These are phyloP conservation scores for Ramaria sp. DNA, from an alignment of 768 basidiomycete genomes.

Conservation along the genomic window DNA sequence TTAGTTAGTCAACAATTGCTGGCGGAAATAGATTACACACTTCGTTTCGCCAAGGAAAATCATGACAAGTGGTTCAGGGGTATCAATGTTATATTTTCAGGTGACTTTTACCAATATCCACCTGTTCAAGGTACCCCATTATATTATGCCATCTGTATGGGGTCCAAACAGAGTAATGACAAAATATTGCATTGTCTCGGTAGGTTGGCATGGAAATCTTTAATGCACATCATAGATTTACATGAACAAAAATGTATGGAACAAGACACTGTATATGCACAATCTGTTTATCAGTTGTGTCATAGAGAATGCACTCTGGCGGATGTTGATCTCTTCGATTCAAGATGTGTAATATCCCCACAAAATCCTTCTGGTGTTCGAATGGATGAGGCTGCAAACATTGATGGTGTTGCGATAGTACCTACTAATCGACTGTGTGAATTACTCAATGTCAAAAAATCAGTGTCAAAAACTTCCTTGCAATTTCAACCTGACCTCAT, in stretches of 20 bases:
- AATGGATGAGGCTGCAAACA: not conserved
- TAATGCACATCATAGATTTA: slow-evolving; percentile 13
- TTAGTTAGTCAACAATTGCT: slow-evolving; percentile 17
- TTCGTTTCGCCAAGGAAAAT: slow-evolving; percentile 18
- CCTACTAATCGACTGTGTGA: slow-evolving; percentile 4
- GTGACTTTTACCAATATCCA: slow-evolving; percentile 25
- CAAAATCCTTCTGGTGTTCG: not conserved
- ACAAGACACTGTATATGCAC: slow-evolving; percentile 17
- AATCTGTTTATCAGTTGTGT: slow-evolving; percentile 10
- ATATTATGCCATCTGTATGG: too few species aligned
- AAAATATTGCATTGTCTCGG: not conserved
- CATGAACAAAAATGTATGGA: slow-evolving; percentile 18
- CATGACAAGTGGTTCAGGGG: slow-evolving; percentile 21
- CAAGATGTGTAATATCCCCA: slow-evolving; percentile 6
- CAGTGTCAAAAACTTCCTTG: too few species aligned
- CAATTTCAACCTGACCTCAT: too few species aligned
- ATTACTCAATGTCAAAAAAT: slow-evolving; percentile 8
- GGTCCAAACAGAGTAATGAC: too few species aligned
- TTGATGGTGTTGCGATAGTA: slow-evolving; percentile 5
- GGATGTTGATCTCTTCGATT: slow-evolving; percentile 28
- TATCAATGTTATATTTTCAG: slow-evolving; percentile 21
- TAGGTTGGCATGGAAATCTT: slow-evolving; percentile 12
- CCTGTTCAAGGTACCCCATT: slow-evolving; percentile 21
- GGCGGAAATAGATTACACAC: slow-evolving; percentile 19
- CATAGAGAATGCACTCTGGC: not conserved